A percentile compares a stretch with the other conserved stretches of the same genome.
phyloP scores from a whole-genome alignment of 2,329 filamentous ascomycete species.

The Monilinia vaccinii-corymbosi region DNA sequence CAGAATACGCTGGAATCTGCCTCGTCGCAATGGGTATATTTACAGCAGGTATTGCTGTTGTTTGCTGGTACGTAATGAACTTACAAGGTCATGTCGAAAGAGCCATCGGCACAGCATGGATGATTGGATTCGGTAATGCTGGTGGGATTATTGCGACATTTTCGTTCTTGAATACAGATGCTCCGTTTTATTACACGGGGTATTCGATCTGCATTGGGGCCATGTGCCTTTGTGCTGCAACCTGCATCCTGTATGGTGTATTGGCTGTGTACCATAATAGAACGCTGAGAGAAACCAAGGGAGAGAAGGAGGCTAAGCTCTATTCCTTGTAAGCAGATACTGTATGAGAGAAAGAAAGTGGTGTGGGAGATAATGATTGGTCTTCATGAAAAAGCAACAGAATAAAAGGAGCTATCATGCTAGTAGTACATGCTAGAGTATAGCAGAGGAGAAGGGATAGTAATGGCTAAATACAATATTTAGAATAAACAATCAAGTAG shows the following conservation, averaged over 20 bases:
- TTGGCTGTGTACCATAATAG: neutral
- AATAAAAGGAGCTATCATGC: too few relatives aligned
- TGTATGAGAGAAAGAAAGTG: too few relatives aligned
- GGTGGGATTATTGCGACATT: conserved; percentile 69
- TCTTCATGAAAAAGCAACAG: too few relatives aligned
- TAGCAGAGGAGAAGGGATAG: too few relatives aligned
- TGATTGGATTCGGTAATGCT: conserved; percentile 68
- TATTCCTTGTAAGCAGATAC: neutral
- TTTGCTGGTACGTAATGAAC: conserved; percentile 3
- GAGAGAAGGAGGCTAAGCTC: neutral
- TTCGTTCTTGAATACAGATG: conserved; percentile 54
- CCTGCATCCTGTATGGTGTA: neutral
- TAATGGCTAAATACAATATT: too few relatives aligned
- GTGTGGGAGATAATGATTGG: too few relatives aligned
- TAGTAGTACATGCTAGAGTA: too few relatives aligned
- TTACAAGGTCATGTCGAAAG: neutral
- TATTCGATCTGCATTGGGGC: conserved; percentile 72
- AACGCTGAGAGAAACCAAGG: neutral
- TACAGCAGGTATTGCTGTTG: neutral
- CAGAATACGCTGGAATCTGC: neutral
- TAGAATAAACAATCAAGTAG: too few relatives aligned
- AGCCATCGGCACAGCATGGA: conserved; percentile 59
- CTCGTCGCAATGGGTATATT: neutral
- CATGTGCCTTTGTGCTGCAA: conserved; percentile 33
- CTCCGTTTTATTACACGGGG: conserved; percentile 59